Conservation (phyloP, 768 basidiomycete species). For the Russula sp. region DNA sequence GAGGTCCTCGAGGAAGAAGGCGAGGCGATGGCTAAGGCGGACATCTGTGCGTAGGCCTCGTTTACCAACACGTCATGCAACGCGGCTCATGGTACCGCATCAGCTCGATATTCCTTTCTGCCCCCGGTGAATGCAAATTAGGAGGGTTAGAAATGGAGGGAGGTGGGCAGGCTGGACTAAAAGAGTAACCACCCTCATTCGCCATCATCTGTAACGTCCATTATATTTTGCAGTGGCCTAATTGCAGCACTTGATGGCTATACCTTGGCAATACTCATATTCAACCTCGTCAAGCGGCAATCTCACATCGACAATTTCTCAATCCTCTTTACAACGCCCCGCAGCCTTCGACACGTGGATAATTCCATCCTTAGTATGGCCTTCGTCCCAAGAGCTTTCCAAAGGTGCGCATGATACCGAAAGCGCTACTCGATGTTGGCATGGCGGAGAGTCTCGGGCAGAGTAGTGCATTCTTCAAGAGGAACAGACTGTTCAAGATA, state of each 20-base stretch:
- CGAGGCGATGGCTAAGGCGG: conserved; percentile 72
- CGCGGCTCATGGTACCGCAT: conserved; percentile 77
- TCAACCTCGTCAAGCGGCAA: conserved; percentile 74
- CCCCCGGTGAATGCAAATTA: conserved; percentile 94
- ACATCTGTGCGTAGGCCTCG: conserved; percentile 47
- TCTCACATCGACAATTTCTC: conserved; percentile 62
- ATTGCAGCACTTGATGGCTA: conserved; percentile 73
- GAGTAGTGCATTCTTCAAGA: conserved; percentile 32
- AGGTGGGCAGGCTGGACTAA: conserved; percentile 73
- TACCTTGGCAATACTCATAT: conserved; percentile 79
- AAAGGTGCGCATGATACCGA: conserved; percentile 67
- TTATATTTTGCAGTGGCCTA: conserved; percentile 37
- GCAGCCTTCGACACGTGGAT: conserved; percentile 62
- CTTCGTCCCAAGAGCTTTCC: conserved; percentile 79
- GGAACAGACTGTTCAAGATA: conserved; percentile 78
- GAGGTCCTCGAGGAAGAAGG: conserved; percentile 66
- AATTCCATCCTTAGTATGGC: conserved; percentile 71
- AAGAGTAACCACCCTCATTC: conserved; percentile 53
- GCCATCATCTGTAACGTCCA: conserved; percentile 29
- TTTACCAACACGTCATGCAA: conserved; percentile 83
- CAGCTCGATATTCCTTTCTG: conserved; percentile 84
- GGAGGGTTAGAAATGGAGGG: conserved; percentile 88
- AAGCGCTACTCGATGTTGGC: conserved; percentile 74
- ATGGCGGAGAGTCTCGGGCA: conserved; percentile 57
- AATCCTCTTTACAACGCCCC: conserved; percentile 76